These are phyloP conservation scores for Chlamydomonas asymmetrica DNA, from an alignment of 139 green algal genomes.

Conservation along the genomic window DNA sequence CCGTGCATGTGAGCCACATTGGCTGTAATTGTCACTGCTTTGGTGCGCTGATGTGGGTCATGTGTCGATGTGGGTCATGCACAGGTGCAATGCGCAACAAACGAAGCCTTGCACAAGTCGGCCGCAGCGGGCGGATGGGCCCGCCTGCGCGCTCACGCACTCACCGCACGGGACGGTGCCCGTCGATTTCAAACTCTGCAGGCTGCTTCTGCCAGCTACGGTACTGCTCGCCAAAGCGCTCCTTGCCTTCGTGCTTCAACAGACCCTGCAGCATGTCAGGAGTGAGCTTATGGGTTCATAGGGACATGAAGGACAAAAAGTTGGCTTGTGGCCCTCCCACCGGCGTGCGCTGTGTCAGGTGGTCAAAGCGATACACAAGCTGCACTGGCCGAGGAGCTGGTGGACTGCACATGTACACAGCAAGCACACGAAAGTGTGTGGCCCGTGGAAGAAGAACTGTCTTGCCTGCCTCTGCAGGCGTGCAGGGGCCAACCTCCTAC, in stretches of 20 bases:
- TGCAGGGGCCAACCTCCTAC: background rate
- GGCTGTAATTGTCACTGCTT: no score
- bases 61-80: no score
- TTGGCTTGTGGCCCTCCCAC: no score
- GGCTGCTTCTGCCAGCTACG: conserved; percentile 78
- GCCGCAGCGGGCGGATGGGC: no score
- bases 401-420: no score
- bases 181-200: conserved; percentile 84
- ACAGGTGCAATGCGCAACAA: no score
- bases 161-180: conserved; percentile 73
- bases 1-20: no score
- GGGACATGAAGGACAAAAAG: no score
- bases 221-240: conserved; percentile 69
- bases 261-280: conserved; percentile 66
- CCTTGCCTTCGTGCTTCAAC: conserved; percentile 84
- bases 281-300: background rate
- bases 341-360: no score
- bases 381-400: background rate
- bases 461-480: background rate
- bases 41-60: no score
- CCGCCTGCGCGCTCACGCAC: background rate
- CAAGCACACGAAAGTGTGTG: background rate
- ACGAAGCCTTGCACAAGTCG: no score
- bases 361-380: background rate
- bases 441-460: no score